Evolutionary conservation across 2,329 filamentous ascomycete genomes (phyloP).

Genomic region (Fusarium austroafricanum): DNA sequence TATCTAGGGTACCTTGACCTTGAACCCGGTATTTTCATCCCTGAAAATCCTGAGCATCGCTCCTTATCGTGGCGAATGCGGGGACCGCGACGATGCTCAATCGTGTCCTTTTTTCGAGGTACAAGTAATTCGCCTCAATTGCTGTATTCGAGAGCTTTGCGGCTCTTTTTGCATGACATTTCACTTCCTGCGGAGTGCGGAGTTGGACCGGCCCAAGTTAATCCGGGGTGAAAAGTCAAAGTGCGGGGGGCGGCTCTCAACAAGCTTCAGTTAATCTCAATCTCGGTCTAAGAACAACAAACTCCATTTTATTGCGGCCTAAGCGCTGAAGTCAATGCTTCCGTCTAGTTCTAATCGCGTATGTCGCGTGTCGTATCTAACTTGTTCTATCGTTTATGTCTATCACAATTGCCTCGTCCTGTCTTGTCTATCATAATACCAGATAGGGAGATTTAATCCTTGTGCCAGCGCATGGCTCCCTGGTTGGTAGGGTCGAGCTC

Average conservation of each 20-base stretch:
- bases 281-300: conserved; percentile 14
- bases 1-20: background rate
- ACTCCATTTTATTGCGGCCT: conserved; percentile 30
- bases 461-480: conserved; percentile 44
- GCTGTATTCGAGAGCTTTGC: background rate
- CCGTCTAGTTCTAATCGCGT: conserved; percentile 28
- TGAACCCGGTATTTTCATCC: conserved; percentile 7
- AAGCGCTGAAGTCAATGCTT: conserved; percentile 15
- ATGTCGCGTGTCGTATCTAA: conserved; percentile 27
- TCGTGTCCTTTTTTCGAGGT: background rate
- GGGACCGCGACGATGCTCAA: background rate
- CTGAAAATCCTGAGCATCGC: conserved; percentile 27
- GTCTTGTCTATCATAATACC: conserved; percentile 16
- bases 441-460: conserved; percentile 39
- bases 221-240: background rate
- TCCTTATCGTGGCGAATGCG: conserved; percentile 12
- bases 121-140: background rate
- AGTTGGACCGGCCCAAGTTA: conserved; percentile 11
- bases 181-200: background rate
- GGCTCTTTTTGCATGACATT: background rate
- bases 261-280: background rate
- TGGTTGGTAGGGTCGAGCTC: conserved; percentile 43
- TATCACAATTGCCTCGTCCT: conserved; percentile 17
- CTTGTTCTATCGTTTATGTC: conserved; percentile 38
- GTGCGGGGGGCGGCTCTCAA: conserved; percentile 7